phyloP scores from a whole-genome alignment of 495 filamentous ascomycete genomes.

The Daldinia vernicosa region DNA sequence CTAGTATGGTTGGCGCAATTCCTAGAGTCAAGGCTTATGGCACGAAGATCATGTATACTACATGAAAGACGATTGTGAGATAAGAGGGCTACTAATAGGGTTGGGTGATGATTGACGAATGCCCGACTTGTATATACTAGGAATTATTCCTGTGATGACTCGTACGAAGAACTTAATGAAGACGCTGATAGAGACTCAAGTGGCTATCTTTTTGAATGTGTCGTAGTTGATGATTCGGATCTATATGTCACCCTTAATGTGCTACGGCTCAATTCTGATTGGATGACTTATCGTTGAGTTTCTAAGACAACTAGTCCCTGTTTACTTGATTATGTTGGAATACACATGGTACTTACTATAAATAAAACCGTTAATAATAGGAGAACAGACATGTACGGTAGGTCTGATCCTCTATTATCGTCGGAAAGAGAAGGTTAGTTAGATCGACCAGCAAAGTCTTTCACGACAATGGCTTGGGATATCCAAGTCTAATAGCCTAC shows the following conservation, averaged over 20 bases:
- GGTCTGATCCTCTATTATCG: background rate
- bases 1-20: slow-evolving; percentile 9
- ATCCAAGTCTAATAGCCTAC: background rate
- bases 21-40: slow-evolving; percentile 22
- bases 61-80: slow-evolving; percentile 25
- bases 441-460: background rate
- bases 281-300: background rate
- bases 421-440: background rate
- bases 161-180: slow-evolving; percentile 36
- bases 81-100: slow-evolving; percentile 38
- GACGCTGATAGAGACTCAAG: slow-evolving; percentile 1
- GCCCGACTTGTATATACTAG: slow-evolving; percentile 46
- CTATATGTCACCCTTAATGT: background rate
- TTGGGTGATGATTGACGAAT: slow-evolving; percentile 22
- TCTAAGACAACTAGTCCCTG: background rate
- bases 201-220: background rate
- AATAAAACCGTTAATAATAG: background rate
- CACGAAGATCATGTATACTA: slow-evolving; percentile 38
- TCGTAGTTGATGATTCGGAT: background rate
- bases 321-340: background rate
- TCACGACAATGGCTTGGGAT: background rate
- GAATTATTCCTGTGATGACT: slow-evolving; percentile 26
- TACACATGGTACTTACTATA: background rate
- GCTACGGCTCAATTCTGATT: background rate
- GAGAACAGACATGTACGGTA: background rate